A percentile compares a stretch with the other conserved stretches of the same genome.
phyloP scores from a whole-genome alignment of 179 eudicot genomes.

The Silene coronaria region DNA sequence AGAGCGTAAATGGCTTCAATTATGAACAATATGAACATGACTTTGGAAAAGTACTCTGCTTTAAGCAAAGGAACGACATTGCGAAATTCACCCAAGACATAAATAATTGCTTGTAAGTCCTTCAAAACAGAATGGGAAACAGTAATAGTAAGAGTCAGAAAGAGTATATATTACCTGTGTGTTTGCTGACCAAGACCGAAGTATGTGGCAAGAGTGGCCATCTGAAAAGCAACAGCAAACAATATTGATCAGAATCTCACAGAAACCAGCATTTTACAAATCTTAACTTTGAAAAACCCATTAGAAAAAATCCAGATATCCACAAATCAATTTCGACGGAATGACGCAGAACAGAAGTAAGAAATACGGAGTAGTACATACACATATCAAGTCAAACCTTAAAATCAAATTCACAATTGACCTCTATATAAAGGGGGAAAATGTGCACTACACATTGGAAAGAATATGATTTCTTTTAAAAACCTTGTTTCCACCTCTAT shows the following conservation, averaged over 20 bases:
- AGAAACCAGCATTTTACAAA: slow-evolving; percentile 6
- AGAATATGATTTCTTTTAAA: not conserved
- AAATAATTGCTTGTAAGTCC: not conserved
- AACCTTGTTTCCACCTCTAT: not conserved
- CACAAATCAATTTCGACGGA: not conserved
- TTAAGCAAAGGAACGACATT: not conserved
- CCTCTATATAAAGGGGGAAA: not conserved
- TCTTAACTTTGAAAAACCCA: not conserved
- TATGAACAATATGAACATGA: not conserved
- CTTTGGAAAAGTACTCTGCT: not conserved
- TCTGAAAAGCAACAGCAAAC: slow-evolving; percentile 41
- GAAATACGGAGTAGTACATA: not conserved
- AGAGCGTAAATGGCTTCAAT: not conserved
- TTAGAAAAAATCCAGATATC: not conserved
- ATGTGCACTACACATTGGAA: not conserved
- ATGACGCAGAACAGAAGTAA: not conserved
- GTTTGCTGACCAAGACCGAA: slow-evolving; percentile 92
- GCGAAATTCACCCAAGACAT: not conserved
- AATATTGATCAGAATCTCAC: slow-evolving; percentile 12
- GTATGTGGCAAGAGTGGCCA: slow-evolving; percentile 93
- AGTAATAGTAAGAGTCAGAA: not conserved
- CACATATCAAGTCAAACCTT: not conserved
- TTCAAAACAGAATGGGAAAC: slow-evolving; percentile 1
- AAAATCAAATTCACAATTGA: not conserved
- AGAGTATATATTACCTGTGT: slow-evolving; percentile 55